Percentiles rank a stretch among this genome's conserved stretches.
Conservation (phyloP, 2,329 filamentous ascomycete species). For the Allantophomopsis cytisporea region DNA sequence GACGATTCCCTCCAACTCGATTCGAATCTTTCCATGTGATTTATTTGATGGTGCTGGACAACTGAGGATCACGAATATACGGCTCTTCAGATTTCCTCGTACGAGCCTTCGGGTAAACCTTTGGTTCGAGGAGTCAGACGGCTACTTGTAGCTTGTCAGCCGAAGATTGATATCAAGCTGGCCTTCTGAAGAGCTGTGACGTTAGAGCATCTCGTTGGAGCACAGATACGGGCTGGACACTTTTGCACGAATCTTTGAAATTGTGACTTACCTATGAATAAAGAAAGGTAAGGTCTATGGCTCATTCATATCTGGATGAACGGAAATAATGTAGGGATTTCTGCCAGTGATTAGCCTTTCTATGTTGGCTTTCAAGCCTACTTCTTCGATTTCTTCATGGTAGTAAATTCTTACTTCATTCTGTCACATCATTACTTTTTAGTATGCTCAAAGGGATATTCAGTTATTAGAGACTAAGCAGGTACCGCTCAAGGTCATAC, state of each 20-base stretch:
- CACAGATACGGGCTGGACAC: constrained; percentile 58
- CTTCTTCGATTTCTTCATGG: too few species aligned
- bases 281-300: too few species aligned
- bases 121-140: constrained; percentile 18
- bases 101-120: constrained; percentile 15
- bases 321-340: too few species aligned
- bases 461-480: too few species aligned
- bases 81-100: constrained; percentile 20
- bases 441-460: too few species aligned
- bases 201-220: constrained; percentile 42
- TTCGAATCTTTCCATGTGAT: constrained; percentile 6
- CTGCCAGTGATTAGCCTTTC: too few species aligned
- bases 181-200: constrained; percentile 52
- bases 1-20: constrained; percentile 10
- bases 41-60: constrained; percentile 5
- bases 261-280: too few species aligned
- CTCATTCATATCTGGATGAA: too few species aligned
- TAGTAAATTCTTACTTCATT: too few species aligned
- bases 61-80: constrained; percentile 1
- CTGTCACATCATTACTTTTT: too few species aligned
- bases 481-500: too few species aligned
- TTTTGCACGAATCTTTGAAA: neutral
- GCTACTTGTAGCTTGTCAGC: constrained; percentile 19
- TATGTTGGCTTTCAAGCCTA: too few species aligned
- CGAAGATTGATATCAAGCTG: constrained; percentile 21